phyloP scores from a whole-genome alignment of 2,329 filamentous ascomycete species.

The Colletotrichum caudatum region DNA sequence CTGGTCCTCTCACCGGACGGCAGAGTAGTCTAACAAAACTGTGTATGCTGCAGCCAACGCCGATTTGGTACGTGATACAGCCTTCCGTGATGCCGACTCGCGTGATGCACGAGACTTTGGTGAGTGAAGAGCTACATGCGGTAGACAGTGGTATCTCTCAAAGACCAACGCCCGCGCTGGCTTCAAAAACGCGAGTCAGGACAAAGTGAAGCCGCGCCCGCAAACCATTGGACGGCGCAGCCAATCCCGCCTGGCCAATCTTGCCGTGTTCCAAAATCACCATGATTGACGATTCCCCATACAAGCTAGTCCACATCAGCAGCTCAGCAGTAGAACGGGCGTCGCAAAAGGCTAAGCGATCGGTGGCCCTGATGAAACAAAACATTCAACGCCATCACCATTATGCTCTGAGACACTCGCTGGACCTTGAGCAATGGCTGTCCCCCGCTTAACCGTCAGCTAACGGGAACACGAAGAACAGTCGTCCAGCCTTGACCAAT shows the following conservation, averaged over 20 bases:
- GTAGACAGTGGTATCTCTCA: constrained; percentile 9
- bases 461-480: constrained; percentile 13
- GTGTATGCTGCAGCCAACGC: constrained; percentile 7
- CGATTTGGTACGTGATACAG: not conserved
- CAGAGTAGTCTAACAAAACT: constrained; percentile 14
- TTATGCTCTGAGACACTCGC: constrained; percentile 29
- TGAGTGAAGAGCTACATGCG: not conserved
- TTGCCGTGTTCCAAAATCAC: constrained; percentile 1
- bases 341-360: constrained; percentile 35
- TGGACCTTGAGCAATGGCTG: constrained; percentile 1
- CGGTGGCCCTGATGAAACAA: constrained; percentile 35
- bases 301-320: constrained; percentile 9
- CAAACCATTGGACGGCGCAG: not conserved
- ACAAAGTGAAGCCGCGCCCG: constrained; percentile 33
- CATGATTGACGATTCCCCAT: constrained; percentile 17
- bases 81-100: not conserved
- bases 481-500: constrained; percentile 1
- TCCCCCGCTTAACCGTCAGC: constrained; percentile 32
- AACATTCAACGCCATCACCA: constrained; percentile 35
- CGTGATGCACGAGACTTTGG: no score
- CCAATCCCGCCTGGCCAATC: constrained; percentile 17
- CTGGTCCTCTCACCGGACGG: not conserved
- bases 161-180: constrained; percentile 29
- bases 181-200: not conserved
- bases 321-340: constrained; percentile 25